Conservation (phyloP, 75 land plant genomes). For the Azolla pinnata region DNA sequence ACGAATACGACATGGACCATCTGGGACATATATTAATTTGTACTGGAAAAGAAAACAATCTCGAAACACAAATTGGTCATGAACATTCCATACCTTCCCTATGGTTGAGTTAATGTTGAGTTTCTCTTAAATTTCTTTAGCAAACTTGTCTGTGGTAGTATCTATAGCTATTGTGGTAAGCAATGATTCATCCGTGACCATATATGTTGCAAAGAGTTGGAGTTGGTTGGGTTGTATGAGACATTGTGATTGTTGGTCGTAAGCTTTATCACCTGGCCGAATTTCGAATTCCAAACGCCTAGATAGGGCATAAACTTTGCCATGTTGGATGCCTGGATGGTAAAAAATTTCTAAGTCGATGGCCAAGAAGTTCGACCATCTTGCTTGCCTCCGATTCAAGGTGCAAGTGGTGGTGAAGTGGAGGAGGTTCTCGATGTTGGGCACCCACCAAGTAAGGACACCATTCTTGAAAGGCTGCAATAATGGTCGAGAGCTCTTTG, state of each 20-base stretch:
- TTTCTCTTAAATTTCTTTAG: too few relatives aligned
- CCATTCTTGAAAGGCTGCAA: constrained; percentile 8
- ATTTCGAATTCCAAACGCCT: not conserved
- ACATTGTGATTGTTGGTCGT: constrained; percentile 4
- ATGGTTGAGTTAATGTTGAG: too few relatives aligned
- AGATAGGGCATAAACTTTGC: constrained; percentile 10
- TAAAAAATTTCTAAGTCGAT: constrained; percentile 11
- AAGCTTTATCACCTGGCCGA: not conserved
- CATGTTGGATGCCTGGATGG: constrained; percentile 12
- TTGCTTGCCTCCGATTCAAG: constrained; percentile 7
- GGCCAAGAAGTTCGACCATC: constrained; percentile 1
- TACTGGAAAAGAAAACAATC: too few relatives aligned
- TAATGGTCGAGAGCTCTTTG: constrained; percentile 5
- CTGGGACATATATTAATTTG: too few relatives aligned
- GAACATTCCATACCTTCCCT: too few relatives aligned
- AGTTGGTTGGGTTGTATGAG: not conserved
- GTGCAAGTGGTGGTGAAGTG: constrained; percentile 4
- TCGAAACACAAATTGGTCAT: too few relatives aligned
- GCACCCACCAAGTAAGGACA: constrained; percentile 6
- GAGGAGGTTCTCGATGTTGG: constrained; percentile 2
- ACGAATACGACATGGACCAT: too few relatives aligned
- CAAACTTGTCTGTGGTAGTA: too few relatives aligned
- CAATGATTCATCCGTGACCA: too few relatives aligned
- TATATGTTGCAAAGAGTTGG: not conserved
- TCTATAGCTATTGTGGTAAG: too few relatives aligned